Evolutionary conservation across 768 basidiomycete species (phyloP), one percentile per base, ranked within the genome.

Genomic region (Hirschioporus abietinus): DNA sequence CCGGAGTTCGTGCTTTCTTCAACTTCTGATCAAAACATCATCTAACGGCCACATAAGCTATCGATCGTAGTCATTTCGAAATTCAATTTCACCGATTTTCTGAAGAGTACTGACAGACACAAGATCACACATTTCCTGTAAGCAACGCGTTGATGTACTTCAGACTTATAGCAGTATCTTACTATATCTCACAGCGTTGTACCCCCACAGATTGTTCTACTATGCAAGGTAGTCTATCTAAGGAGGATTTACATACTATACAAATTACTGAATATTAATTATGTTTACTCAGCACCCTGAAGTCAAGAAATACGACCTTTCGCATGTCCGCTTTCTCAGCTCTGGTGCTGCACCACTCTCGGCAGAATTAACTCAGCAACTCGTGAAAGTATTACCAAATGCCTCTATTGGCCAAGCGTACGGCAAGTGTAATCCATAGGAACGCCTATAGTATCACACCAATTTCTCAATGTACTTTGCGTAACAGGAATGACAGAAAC

Each of bases 401-500:
- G 84, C 82, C 1, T 79, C 82, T 63, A 83, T 86, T 52, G 86
- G 86, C 0, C 86, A 88, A 73, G 83, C 81, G 6, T 88, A 87
- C 67, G 86, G 86, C 83, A 64, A 3, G 76, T 70, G 23, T 18
- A 1, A 1, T 52, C n/a, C 15, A 25, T 27, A 52, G 42, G 36
- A 20, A 63, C 34, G 18, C 30, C 62, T n/a, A 2, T 20, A 4
- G 2, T 17, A 24, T 4, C 63, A 24, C 34, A 64, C 18, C 63
- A 34, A 52, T 15, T 15, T 1, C 60, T 52, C 4, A 52, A 10
- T 15, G 42, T 52, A 52, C 20, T 52, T 20, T 52, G 27, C 20
- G 27, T 35, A 15, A 5, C 61, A 90, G 88, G 89, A 5, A 83
- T 88, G 84, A 91, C 90, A 0, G 90, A 91, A 71, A 81, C 84